Percentiles rank a stretch among this genome's conserved stretches.
These are phyloP conservation scores for Penicillium silybi DNA, from an alignment of 495 filamentous ascomycete genomes.

Conservation along the genomic window DNA sequence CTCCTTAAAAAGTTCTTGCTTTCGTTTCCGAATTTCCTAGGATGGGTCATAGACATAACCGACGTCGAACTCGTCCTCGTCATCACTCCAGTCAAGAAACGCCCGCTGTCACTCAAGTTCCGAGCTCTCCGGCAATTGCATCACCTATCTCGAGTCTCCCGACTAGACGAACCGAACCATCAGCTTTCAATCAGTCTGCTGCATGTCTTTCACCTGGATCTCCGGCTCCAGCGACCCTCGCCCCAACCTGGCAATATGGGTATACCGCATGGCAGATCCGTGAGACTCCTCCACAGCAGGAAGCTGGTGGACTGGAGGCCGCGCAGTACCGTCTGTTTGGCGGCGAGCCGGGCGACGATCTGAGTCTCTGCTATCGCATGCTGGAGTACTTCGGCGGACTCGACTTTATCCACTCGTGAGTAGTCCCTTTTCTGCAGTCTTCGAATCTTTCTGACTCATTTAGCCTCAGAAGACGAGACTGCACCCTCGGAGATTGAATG, in stretches of 20 bases:
- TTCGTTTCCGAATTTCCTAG: constrained; percentile 15
- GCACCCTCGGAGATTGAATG: constrained; percentile 24
- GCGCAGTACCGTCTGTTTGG: constrained; percentile 45
- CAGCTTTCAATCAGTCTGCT: constrained; percentile 8
- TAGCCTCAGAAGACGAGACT: constrained; percentile 12
- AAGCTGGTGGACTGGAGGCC: constrained; percentile 26
- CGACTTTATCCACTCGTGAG: constrained; percentile 47
- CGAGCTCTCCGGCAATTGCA: constrained; percentile 7
- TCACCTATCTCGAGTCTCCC: constrained; percentile 13
- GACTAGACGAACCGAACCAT: constrained; percentile 2
- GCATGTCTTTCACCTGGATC: constrained; percentile 20
- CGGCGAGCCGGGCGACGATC: constrained; percentile 45
- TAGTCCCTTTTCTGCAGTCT: constrained; percentile 1
- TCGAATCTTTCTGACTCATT: constrained; percentile 13
- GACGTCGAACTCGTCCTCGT: constrained; percentile 44
- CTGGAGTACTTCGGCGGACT: constrained; percentile 47
- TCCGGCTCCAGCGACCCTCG: constrained; percentile 20
- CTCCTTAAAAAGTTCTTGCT: constrained; percentile 22
- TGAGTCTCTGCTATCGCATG: constrained; percentile 45
- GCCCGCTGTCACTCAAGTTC: background rate
- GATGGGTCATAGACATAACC: constrained; percentile 49
- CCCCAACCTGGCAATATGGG: constrained; percentile 44
- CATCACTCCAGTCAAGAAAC: constrained; percentile 11
- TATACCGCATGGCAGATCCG: constrained; percentile 36
- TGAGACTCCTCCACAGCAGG: constrained; percentile 24